Evolutionary conservation across 139 green algal genomes (phyloP).

Genomic region (Micractinium conductrix): DNA sequence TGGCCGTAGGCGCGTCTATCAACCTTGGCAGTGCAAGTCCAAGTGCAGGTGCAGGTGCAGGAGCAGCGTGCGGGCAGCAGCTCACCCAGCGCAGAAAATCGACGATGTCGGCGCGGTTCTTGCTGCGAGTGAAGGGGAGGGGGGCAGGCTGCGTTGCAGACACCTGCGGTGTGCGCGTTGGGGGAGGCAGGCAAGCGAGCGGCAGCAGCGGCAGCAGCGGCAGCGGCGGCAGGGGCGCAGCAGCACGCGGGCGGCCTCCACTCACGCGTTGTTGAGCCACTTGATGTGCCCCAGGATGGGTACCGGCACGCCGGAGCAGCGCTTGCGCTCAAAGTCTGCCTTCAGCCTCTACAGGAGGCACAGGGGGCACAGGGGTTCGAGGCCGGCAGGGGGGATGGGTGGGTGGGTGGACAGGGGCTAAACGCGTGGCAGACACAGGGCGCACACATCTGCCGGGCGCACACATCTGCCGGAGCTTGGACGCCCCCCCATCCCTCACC

Average conservation of each 20-base stretch:
- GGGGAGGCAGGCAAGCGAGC: neutral
- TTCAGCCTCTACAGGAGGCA: neutral
- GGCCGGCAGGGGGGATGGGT: neutral
- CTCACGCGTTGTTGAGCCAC: neutral
- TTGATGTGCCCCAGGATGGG: neutral
- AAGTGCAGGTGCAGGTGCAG: neutral
- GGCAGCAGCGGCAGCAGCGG: too few species aligned
- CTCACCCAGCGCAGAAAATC: neutral
- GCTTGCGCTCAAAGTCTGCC: neutral
- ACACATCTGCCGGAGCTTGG: too few species aligned
- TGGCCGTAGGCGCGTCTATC: too few species aligned
- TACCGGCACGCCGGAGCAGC: neutral
- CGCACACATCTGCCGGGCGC: too few species aligned
- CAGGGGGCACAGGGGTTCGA: neutral
- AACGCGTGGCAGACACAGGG: too few species aligned
- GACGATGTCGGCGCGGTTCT: neutral
- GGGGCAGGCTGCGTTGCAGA: neutral
- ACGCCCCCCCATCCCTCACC: neutral
- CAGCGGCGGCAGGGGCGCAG: too few species aligned
- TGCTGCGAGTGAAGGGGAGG: neutral
- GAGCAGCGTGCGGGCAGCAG: neutral
- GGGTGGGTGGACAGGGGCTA: neutral
- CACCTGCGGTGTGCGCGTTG: neutral
- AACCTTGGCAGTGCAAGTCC: neutral
- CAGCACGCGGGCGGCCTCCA: neutral